Evolutionary conservation across 352 stramenopile genomes (phyloP), one percentile per base, ranked within the genome.

Genomic region (Globisporangium iwayamae): DNA sequence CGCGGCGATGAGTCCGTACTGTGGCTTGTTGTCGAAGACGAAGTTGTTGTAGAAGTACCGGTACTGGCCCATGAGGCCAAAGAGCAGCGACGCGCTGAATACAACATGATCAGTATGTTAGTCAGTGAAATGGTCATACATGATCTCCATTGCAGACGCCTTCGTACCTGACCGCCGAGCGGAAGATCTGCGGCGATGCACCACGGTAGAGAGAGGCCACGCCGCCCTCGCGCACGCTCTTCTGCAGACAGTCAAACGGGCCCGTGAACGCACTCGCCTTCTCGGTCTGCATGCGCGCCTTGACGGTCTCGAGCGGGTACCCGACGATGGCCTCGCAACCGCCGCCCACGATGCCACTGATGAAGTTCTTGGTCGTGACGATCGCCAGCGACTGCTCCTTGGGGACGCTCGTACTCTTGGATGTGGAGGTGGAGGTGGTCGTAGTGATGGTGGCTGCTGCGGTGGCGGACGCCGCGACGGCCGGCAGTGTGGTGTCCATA

Each of bases 21-120:
- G 66, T 13, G 81, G 78, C 52, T 87, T 77, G 34, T 86, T 75
- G 30, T 74, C 60, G 25, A 85, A 82, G 28, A 85, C 55, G n/a
- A 73, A 76, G 55, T 78, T 87, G 66, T 81, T 85, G 75, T 82
- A 89, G 53, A 88, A 78, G 62, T 83, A 87, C 20, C 79, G 77
- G 65, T 87, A 90, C 68, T 90, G 81, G 0, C 79, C 79, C 81
- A 90, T 89, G 53, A 90, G 75, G 1, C 81, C 81, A 69, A 90
- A 89, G 60, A 89, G 70, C 51, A 89, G 69, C 13, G 79, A 90
- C 13, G 79, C 79, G 34, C 79, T 87, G 48, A n/a, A 41, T 48
- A 62, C 8, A 56, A 22, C 30, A 48, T n/a, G 46, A 4, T 38
- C 7, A 14, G 36, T 14, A 52, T 52, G 46, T 52, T 18, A 22